These are phyloP conservation scores for Amaranthus hypochondriacus DNA, from an alignment of 148 eudicot genomes.

Conservation along the genomic window DNA sequence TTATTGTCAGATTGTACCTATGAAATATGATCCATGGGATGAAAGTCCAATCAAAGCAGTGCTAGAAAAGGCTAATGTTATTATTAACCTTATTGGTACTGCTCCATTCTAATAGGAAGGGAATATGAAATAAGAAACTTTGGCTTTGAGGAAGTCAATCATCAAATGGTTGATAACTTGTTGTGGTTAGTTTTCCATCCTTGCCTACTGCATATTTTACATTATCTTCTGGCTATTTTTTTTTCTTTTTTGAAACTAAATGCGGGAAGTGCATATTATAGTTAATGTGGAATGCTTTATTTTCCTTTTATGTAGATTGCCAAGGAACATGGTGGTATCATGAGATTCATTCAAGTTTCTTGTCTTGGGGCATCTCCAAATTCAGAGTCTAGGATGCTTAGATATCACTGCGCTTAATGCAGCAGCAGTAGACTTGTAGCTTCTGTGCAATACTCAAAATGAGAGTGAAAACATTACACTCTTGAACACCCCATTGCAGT, in stretches of 20 bases:
- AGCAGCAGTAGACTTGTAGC: conserved; percentile 70
- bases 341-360: conserved; percentile 92
- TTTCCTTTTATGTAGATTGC: conserved; percentile 54
- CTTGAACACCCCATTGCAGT: no score
- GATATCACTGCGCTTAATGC: conserved; percentile 73
- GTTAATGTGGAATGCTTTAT: not conserved
- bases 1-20: conserved; percentile 76
- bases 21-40: conserved; percentile 95
- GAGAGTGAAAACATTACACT: conserved; percentile 40
- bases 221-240: no score
- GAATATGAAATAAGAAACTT: conserved; percentile 89
- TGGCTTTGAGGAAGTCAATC: conserved; percentile 90
- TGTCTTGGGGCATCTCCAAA: conserved; percentile 77
- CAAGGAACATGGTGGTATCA: conserved; percentile 93
- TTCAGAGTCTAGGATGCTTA: conserved; percentile 75
- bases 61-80: conserved; percentile 99
- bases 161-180: conserved; percentile 87
- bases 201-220: conserved; percentile 3
- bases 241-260: no score
- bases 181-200: conserved; percentile 48
- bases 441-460: conserved; percentile 57
- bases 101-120: conserved; percentile 47
- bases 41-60: conserved; percentile 90
- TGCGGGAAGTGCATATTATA: no score
- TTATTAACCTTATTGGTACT: conserved; percentile 90